Conservation (phyloP, 1,139 yeast species). For the Yamadazyma oceani region DNA sequence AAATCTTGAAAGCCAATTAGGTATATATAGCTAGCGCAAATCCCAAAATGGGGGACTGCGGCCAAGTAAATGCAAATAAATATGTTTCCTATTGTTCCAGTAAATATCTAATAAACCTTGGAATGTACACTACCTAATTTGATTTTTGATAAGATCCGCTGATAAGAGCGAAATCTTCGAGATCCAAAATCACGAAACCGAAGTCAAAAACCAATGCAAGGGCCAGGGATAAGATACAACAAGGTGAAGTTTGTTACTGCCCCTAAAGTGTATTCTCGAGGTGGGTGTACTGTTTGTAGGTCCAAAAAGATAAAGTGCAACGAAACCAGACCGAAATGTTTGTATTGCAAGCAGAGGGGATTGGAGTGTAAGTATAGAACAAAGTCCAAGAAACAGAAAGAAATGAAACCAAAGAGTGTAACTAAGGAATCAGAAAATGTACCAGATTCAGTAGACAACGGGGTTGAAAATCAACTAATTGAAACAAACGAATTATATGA, state of each 20-base stretch:
- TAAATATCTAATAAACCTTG: no score
- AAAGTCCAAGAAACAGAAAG: neutral
- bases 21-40: neutral
- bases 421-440: no score
- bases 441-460: no score
- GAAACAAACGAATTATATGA: no score
- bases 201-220: no score
- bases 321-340: constrained; percentile 24
- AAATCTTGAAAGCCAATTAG: constrained; percentile 22
- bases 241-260: constrained; percentile 6
- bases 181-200: no score
- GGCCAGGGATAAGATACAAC: neutral
- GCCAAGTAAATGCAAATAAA: neutral
- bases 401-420: no score
- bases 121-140: no score
- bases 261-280: constrained; percentile 13
- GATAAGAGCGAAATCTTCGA: no score
- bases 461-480: no score
- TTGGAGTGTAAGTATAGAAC: constrained; percentile 17
- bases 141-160: no score
- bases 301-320: constrained; percentile 24
- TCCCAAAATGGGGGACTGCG: neutral
- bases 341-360: constrained; percentile 19
- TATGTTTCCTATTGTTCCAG: no score
- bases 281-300: constrained; percentile 17